Conservation (phyloP, 2,329 filamentous ascomycete species). For the Colletotrichum costaricense region DNA sequence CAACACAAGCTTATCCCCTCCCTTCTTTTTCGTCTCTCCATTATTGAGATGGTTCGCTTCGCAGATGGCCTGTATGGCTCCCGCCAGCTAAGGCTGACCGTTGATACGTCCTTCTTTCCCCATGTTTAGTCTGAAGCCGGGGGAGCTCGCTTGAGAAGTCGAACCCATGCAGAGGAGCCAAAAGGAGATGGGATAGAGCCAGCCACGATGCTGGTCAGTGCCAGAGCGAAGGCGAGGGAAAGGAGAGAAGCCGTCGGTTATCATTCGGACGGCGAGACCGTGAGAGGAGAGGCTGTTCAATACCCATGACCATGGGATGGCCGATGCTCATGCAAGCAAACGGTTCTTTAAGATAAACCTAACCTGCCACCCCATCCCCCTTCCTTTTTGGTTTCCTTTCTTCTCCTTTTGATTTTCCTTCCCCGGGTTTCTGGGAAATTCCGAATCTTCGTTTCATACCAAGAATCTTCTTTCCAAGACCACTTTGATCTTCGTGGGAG, state of each 20-base stretch:
- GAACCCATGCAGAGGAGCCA: background rate
- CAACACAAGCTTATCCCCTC: slow-evolving; percentile 30
- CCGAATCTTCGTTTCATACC: slow-evolving; percentile 3
- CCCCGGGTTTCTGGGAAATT: slow-evolving; percentile 33
- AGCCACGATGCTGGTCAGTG: background rate
- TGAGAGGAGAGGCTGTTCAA: background rate
- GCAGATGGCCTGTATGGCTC: slow-evolving; percentile 8
- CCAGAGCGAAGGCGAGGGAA: background rate
- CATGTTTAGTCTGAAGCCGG: slow-evolving; percentile 7
- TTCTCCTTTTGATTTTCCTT: background rate
- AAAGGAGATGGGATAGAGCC: background rate
- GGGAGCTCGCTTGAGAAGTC: background rate
- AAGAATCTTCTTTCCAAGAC: background rate
- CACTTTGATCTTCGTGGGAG: slow-evolving; percentile 27
- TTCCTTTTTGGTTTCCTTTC: background rate
- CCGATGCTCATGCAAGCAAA: background rate
- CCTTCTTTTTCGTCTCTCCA: slow-evolving; percentile 12
- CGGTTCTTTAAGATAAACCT: slow-evolving; percentile 29
- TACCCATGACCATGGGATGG: slow-evolving; percentile 20
- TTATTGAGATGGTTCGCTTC: slow-evolving; percentile 28
- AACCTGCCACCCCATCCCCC: slow-evolving; percentile 20
- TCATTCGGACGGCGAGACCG: slow-evolving; percentile 7
- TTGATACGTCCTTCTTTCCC: background rate
- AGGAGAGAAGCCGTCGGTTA: background rate
- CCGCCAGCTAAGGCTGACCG: background rate